Evolutionary conservation across 495 filamentous ascomycete species (phyloP), one percentile per base, ranked within the genome.

Genomic region (Penicillium subrubescens): DNA sequence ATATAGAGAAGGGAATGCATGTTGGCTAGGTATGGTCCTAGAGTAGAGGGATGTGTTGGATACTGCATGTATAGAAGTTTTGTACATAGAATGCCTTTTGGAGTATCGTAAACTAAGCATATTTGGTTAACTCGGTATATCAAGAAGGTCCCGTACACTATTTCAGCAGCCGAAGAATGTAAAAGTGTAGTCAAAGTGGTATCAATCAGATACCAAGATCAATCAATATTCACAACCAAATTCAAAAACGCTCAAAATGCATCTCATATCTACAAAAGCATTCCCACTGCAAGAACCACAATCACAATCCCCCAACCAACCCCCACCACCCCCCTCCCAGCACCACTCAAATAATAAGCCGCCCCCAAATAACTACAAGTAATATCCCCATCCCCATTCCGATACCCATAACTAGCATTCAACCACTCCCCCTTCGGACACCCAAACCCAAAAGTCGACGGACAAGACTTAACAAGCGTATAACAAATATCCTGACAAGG

Each of bases 401-500:
- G 74, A 59, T 69, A 68, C 0, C 87, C 89, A 75, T 98, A 98
- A 44, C 88, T 91, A 31, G 76, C 73, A 62, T 86, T 77, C 66
- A 91, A 83, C 50, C 84, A 88, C 6, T 71, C 73, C 0, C 78
- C 76, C 17, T 81, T 80, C 0, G 95, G 96, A 79, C 95, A 99
- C 5, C 71, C 75, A 66, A 99, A 98, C 7, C 82, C 82, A 67
- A 99, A 76, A 2, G 80, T 73, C n/a, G 91, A 82, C 4, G 96
- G 93, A 81, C 95, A 99, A 70, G 83, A 90, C 75, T 87, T 87
- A 21, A 96, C 90, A 2, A 98, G 79, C 21, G 86, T 83, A 72
- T 93, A 92, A 77, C 95, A 99, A 44, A 96, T 76, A 65, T 93
- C 87, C 57, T 88, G 81, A 71, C 93, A 97, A 0, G 95, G 95